Evolutionary conservation across 2,329 filamentous ascomycete species (phyloP).

Genomic region (Scedosporium dehoogii): DNA sequence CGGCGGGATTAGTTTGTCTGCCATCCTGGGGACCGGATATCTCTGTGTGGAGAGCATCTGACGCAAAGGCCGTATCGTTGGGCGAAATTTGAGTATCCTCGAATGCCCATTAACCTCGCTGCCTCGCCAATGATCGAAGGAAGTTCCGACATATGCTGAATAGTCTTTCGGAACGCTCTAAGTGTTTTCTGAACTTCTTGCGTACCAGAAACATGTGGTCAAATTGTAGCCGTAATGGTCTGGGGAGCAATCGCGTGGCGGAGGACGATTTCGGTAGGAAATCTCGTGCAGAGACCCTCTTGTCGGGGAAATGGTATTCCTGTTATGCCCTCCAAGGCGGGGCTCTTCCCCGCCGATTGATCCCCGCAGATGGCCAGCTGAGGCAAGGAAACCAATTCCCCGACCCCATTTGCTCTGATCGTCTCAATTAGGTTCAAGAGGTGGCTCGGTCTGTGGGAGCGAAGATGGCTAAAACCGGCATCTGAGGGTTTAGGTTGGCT

Average conservation of each 20-base stretch:
- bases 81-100: conserved; percentile 4
- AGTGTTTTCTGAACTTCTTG: conserved; percentile 6
- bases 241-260: conserved; percentile 19
- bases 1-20: no score
- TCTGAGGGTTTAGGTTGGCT: background rate
- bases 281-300: conserved; percentile 14
- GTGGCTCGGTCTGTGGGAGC: background rate
- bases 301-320: conserved; percentile 15
- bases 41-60: conserved; percentile 16
- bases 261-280: conserved; percentile 18
- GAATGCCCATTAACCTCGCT: conserved; percentile 12
- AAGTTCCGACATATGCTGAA: conserved; percentile 14
- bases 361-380: conserved; percentile 16
- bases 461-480: background rate
- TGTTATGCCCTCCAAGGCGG: conserved; percentile 14
- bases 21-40: conserved; percentile 10
- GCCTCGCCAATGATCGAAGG: conserved; percentile 14
- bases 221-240: conserved; percentile 12
- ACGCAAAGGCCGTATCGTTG: conserved; percentile 12
- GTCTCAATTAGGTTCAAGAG: conserved; percentile 8
- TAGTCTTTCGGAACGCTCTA: conserved; percentile 8
- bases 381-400: conserved; percentile 11
- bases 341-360: conserved; percentile 16
- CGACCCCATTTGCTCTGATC: conserved; percentile 10
- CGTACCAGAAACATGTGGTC: conserved; percentile 10